phyloP scores from a whole-genome alignment of 768 basidiomycete genomes.

The Lactarius hatsudake region DNA sequence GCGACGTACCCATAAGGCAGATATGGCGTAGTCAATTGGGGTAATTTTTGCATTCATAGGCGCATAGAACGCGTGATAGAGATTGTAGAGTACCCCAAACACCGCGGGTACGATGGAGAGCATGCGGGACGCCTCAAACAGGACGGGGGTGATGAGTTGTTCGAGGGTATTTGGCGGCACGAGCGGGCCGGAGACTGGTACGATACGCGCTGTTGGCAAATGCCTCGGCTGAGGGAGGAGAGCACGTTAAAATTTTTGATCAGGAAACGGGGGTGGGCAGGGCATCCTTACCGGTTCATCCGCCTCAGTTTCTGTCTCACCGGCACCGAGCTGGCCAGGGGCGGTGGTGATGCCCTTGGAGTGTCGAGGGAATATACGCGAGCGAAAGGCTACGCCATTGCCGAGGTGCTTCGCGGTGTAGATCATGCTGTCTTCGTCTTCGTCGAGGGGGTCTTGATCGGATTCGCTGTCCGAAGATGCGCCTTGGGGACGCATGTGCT shows the following conservation, averaged over 20 bases:
- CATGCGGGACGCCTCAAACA: constrained; percentile 69
- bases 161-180: constrained; percentile 48
- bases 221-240: constrained; percentile 44
- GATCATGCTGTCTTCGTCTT: constrained; percentile 19
- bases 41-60: constrained; percentile 38
- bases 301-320: constrained; percentile 76
- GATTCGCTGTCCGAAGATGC: constrained; percentile 20
- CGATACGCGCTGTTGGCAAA: constrained; percentile 67
- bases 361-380: constrained; percentile 22
- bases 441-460: constrained; percentile 16
- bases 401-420: constrained; percentile 22
- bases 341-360: constrained; percentile 54
- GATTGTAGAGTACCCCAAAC: constrained; percentile 60
- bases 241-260: constrained; percentile 7
- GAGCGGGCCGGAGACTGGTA: constrained; percentile 47
- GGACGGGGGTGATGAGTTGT: constrained; percentile 50
- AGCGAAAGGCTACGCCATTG: constrained; percentile 16
- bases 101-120: constrained; percentile 72
- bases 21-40: constrained; percentile 62
- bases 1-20: constrained; percentile 65
- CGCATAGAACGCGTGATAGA: constrained; percentile 51
- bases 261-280: not conserved
- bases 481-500: constrained; percentile 15
- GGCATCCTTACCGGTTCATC: constrained; percentile 67
- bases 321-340: constrained; percentile 56